These are phyloP conservation scores for Tolypocladium endophyticum DNA, from an alignment of 2,329 filamentous ascomycete species.

Conservation along the genomic window DNA sequence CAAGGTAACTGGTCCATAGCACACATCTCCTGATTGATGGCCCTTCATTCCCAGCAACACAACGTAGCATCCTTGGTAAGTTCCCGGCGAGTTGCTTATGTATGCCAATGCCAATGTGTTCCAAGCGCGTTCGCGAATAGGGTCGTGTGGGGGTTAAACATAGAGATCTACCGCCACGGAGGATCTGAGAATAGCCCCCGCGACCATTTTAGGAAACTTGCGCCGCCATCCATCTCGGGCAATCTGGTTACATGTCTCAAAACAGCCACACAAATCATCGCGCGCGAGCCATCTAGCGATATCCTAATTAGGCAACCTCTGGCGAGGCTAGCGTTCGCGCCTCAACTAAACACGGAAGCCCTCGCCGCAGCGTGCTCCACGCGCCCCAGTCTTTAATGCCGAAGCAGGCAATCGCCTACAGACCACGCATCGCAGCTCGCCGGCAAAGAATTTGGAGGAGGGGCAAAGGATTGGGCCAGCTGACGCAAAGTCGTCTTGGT, in stretches of 20 bases:
- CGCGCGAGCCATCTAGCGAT: neutral
- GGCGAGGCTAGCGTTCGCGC: neutral
- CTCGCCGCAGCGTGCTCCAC: neutral
- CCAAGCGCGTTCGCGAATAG: no score
- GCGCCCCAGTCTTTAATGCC: neutral
- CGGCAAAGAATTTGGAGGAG: neutral
- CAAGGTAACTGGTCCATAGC: neutral
- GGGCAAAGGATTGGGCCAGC: neutral
- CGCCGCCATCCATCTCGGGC: neutral
- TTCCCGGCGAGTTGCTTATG: no score
- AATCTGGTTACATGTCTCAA: neutral
- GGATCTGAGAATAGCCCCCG: neutral
- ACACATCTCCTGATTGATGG: neutral
- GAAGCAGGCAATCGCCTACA: neutral
- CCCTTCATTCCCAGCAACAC: neutral
- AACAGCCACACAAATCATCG: neutral
- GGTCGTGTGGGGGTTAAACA: neutral
- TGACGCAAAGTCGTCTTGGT: conserved; percentile 3
- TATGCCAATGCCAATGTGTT: neutral
- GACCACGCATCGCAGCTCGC: neutral
- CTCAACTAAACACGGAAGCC: neutral
- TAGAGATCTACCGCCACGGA: neutral
- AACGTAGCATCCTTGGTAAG: no score
- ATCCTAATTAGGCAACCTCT: neutral
- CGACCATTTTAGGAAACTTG: neutral